Evolutionary conservation across 306 rosid species (phyloP).

Genomic region (Fragaria iinumae): DNA sequence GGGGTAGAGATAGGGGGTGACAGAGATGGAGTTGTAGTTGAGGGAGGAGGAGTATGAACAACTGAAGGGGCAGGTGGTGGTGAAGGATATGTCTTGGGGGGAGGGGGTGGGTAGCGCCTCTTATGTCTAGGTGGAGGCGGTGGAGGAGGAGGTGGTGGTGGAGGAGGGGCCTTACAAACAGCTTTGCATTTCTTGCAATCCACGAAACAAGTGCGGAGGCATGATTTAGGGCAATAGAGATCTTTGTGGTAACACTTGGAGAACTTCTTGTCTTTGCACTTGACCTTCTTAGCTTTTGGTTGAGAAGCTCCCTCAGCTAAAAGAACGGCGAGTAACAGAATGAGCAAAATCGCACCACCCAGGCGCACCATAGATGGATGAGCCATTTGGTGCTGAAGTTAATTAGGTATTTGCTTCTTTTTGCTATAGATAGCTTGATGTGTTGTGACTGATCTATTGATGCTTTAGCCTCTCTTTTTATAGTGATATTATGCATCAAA

Average conservation of each 20-base stretch:
- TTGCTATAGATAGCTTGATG: no score
- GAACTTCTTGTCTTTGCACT: constrained; percentile 35
- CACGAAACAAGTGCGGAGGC: constrained; percentile 33
- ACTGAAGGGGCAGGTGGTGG: constrained; percentile 23
- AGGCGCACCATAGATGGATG: constrained; percentile 6
- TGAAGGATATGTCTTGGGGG: neutral
- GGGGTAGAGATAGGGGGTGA: constrained; percentile 6
- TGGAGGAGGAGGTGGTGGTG: constrained; percentile 32
- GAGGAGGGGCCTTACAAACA: constrained; percentile 19
- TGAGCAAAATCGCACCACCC: constrained; percentile 2
- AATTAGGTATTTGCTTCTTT: no score
- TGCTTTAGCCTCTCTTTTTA: constrained; percentile 4
- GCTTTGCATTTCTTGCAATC: constrained; percentile 34
- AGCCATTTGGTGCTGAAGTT: constrained; percentile 15
- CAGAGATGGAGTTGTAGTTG: constrained; percentile 13
- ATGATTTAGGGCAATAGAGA: constrained; percentile 27
- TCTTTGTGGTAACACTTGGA: constrained; percentile 30
- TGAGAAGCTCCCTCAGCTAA: constrained; percentile 22
- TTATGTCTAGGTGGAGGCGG: neutral
- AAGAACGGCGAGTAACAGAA: constrained; percentile 16
- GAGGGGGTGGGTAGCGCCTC: constrained; percentile 7
- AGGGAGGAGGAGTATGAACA: constrained; percentile 2
- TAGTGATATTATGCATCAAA: neutral
- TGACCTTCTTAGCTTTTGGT: constrained; percentile 36
- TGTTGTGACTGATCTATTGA: neutral